Evolutionary conservation across 2,329 filamentous ascomycete species (phyloP), one percentile per base, ranked within the genome.

Genomic region (Claviceps citrina): DNA sequence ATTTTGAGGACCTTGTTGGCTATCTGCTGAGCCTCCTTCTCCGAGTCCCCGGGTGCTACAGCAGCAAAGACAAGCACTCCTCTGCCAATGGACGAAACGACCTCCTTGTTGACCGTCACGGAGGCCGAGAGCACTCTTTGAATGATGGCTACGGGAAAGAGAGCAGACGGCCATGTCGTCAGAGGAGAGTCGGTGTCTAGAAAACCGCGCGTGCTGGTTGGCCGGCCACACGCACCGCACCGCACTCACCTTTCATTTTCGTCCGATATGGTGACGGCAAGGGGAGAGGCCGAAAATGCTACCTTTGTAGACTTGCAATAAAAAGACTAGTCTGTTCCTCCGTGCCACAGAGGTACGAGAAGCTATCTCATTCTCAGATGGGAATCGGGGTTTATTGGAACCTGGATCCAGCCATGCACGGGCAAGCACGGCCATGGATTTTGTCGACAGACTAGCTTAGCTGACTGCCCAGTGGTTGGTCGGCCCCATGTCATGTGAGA

Each of bases 61-160:
- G 87, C 91, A 18, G 89, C 89, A 56, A 98, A 81, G 25, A 96
- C 85, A 6, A 98, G 69, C 32, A 98, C 65, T 24, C 91, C 91
- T 60, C 81, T 84, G 44, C 85, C 84, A 52, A 98, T 96, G 3
- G 81, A 83, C 1, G 91, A 96, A 34, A 98, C 74, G 24, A 94
- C 65, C 56, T 93, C 72, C 54, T 84, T 81, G 56, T 98, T 87
- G 39, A 98, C 89, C 1, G 86, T 91, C 51, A 98, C 91, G 7
- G 89, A 95, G 44, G 89, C 89, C 32, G 87, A 96, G 44, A 94
- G 76, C 38, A 98, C 91, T 48, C 91, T 76, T 63, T 98, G 91
- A 39, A 96, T 66, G 44, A 98, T 84, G 40, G 86, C 91, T 95
- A 54, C 39, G 44, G 43, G 25, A 18, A 8, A 24, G 7, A 30